Base-by-base conservation (phyloP, 106 monocot genomes). In the Ottelia alismoides region DNA sequence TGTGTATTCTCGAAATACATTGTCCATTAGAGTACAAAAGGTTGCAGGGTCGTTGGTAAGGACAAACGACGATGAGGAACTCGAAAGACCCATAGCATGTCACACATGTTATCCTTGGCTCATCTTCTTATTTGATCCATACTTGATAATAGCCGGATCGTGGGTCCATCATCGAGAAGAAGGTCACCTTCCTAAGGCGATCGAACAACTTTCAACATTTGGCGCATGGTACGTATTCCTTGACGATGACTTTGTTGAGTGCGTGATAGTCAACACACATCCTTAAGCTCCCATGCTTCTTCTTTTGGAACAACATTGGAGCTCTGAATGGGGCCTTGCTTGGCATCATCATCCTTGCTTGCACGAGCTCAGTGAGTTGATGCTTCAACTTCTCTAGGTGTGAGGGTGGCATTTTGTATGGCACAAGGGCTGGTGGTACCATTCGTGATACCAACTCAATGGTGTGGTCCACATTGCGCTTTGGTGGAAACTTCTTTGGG, bases 11-110 rank as follows among this genome's bases (percentile, higher is more conserved):
- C n/a, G n/a, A n/a, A n/a, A n/a, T n/a, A n/a, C n/a, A n/a, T n/a
- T n/a, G n/a, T n/a, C n/a, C n/a, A n/a, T 47, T 14, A 47, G n/a
- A 11, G 47, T 47, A n/a, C n/a, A 47, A n/a, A 53, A 53, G 26
- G 53, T 53, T 23, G 24, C 20, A 31, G 10, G 53, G 53, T 3
- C 27, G n/a, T 53, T 53, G 23, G 53, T n/a, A 4, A 53, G 11
- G 11, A 12, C 53, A 28, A 53, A 53, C 12, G 28, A 4, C 22
- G 5, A 53, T 25, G 12, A 53, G 24, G 53, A 53, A 53, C 53
- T 53, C 53, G 20, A 7, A 53, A n/a, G 53, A 3, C 2, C 29
- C 29, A 31, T 56, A 56, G 18, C 56, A 18, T 3, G 56, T 56
- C 29, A 56, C 31, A 30, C 56, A 18, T 28, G 56, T 30, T 20